Base-by-base conservation (phyloP, 2,329 filamentous ascomycete species). In the Fusarium multiceps region DNA sequence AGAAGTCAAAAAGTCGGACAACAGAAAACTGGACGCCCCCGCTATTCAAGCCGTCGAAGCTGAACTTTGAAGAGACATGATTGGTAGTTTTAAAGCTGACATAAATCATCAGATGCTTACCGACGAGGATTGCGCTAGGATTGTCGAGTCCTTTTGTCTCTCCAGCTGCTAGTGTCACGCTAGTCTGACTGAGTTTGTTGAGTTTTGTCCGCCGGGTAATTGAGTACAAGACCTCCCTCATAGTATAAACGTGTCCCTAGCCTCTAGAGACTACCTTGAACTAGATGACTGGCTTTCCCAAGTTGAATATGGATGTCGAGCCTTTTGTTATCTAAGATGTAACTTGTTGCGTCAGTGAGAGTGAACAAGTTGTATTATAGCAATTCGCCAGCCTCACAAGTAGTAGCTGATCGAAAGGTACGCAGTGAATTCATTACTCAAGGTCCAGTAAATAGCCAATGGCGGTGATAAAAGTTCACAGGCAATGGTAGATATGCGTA, bases 151-250 rank as follows among this genome's bases (percentile, higher is more conserved):
- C 3, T 37, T 63, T 41, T 51, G 41, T 64, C 16, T 5, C 2
- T 0, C 2, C 0, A 4, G 7, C 5, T 34, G 5, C 40, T 58
- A 59, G 53, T 21, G n/a, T 14, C 5, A 4, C 62, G 60, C 53
- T 48, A 65, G 23, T 23, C 25, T 65, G 34, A 4, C 53, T 30
- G 60, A 47, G 20, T 65, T 65, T 58, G 41, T 32, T 34, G 32
- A 25, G 46, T 60, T 49, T 60, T 18, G 3, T n/a, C 16, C 18
- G 4, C 12, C 32, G 20, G 32, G 23, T 53, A 34, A 34, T 34
- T 34, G 32, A 18, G 16, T 34, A 18, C 16, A 34, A 34, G 4
- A 18, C 32, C 16, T 18, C 32, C 32, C 9, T 34, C 7, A 34
- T 34, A 34, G 8, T 10, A 34, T 34, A 34, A 34, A 34, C 8